Evolutionary conservation across 768 basidiomycete species (phyloP), one percentile per base, ranked within the genome.

Genomic region (Suillus paluster): DNA sequence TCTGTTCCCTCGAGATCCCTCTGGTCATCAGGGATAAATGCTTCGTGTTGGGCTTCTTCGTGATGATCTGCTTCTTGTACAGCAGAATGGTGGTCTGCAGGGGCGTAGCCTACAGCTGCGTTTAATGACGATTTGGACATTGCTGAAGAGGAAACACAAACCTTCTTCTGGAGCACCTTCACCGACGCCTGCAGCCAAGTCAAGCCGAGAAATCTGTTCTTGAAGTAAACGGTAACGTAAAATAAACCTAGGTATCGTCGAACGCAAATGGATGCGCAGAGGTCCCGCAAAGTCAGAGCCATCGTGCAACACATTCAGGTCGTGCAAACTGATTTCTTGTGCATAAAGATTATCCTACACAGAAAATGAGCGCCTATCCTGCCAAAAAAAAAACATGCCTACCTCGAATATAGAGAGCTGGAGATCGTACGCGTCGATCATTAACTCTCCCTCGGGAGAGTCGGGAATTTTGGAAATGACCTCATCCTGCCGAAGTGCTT

Each of bases 351-450:
- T 89, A 70, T 92, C 90, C 90, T 92, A 63, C 12, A 52, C 45
- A 53, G 49, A 45, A 17, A 11, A 42, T 27, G 10, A 75, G 9
- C 66, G 63, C 5, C 14, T 14, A 7, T 23, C 9, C 21, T n/a
- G 5, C 9, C 7, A n/a, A 48, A 48, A 41, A 15, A 44, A 44
- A 5, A 19, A 54, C 41, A 49, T 45, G 58, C 59, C 36, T 57
- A 90, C 91, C 84, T 94, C 91, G 42, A 85, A 84, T 45, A 91
- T 76, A 14, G 74, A 73, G 25, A 94, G 71, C 60, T 86, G 81
- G 58, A 94, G 70, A 69, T 91, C 89, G 65, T 84, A 84, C n/a
- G 89, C 89, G 57, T 91, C 86, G 2, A 94, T 70, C 39, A 86
- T 75, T 27, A 94, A 77, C 73, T 93, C 91, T 58, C 82, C 84